Evolutionary conservation across 2,329 filamentous ascomycete genomes (phyloP).

Genomic region (Sclerotiophoma versabilis): DNA sequence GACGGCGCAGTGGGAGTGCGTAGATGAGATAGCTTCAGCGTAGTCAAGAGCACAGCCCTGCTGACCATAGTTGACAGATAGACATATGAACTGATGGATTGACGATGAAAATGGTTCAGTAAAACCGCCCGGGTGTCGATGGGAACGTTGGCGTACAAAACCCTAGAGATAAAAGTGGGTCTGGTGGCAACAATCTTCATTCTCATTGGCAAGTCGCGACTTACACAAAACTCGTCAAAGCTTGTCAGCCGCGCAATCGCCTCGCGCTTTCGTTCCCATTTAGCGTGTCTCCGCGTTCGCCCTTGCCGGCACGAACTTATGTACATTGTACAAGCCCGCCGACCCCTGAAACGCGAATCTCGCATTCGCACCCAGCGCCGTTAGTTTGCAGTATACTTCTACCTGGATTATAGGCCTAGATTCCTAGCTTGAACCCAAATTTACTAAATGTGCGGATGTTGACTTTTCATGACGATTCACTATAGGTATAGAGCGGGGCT

Average conservation of each 20-base stretch:
- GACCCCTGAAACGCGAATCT: constrained; percentile 6
- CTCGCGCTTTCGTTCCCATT: constrained; percentile 5
- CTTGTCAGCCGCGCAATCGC: constrained; percentile 17
- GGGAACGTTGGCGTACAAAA: constrained; percentile 8
- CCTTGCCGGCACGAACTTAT: constrained; percentile 14
- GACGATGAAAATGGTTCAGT: background rate
- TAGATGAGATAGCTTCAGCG: background rate
- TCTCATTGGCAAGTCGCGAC: constrained; percentile 8
- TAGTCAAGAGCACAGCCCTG: constrained; percentile 8
- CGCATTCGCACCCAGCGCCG: background rate
- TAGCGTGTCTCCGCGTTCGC: constrained; percentile 15
- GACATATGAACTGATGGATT: constrained; percentile 2
- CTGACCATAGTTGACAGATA: constrained; percentile 1
- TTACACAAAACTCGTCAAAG: constrained; percentile 22
- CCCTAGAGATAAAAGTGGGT: constrained; percentile 10
- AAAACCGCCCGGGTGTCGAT: constrained; percentile 6
- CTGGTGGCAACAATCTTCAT: constrained; percentile 4
- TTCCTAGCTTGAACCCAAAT: too few species aligned
- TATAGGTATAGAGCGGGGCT: background rate
- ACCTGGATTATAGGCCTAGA: background rate
- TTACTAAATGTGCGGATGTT: background rate
- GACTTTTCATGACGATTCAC: background rate
- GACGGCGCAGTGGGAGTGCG: background rate
- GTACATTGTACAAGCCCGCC: constrained; percentile 12
- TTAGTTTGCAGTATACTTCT: background rate